phyloP scores from a whole-genome alignment of 1,139 yeast genomes.

The Sugiyamaella paludigena region DNA sequence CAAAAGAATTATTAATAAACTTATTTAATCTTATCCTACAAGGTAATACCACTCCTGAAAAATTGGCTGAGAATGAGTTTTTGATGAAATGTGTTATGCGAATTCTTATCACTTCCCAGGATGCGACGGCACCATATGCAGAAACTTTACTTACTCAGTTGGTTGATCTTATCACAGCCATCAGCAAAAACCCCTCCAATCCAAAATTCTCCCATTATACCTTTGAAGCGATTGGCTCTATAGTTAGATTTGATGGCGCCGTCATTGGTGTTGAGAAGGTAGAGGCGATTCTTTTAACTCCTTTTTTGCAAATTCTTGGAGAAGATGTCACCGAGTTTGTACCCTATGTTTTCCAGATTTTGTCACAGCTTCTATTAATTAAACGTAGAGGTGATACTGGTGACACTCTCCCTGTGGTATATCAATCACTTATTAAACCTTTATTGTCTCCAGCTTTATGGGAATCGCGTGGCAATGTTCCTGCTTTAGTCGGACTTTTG shows the following conservation, averaged over 20 bases:
- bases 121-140: constrained; percentile 47
- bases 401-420: constrained; percentile 56
- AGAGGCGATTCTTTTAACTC: constrained; percentile 62
- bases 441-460: constrained; percentile 83
- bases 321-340: constrained; percentile 91
- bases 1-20: constrained; percentile 55
- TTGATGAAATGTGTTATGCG: constrained; percentile 87
- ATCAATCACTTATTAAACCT: constrained; percentile 69
- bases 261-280: constrained; percentile 40
- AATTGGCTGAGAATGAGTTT: constrained; percentile 91
- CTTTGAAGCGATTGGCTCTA: constrained; percentile 81
- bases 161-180: constrained; percentile 62
- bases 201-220: constrained; percentile 89
- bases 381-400: not conserved
- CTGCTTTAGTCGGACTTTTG: constrained; percentile 82
- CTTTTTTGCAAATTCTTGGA: constrained; percentile 63
- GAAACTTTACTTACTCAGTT: constrained; percentile 55
- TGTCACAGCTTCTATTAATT: constrained; percentile 62
- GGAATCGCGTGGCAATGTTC: constrained; percentile 91
- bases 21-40: constrained; percentile 65
- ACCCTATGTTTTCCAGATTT: constrained; percentile 86
- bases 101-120: constrained; percentile 72
- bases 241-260: constrained; percentile 54
- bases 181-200: constrained; percentile 88
- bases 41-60: constrained; percentile 71